Percentiles rank a stretch among this genome's conserved stretches.
Conservation (phyloP, 2,329 filamentous ascomycete species). For the Fusarium tanahbumbuense region DNA sequence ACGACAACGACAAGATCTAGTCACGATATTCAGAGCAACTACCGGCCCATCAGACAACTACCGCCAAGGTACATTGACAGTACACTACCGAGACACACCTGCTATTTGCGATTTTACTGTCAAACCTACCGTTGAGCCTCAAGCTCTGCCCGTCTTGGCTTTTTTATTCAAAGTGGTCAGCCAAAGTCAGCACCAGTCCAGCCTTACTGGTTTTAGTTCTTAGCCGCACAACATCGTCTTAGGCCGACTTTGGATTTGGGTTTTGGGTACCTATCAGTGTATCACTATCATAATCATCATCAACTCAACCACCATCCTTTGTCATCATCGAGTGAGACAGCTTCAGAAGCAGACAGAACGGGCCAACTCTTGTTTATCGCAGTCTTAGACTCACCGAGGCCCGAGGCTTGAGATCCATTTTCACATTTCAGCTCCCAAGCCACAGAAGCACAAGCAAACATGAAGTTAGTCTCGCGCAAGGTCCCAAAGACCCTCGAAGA, state of each 20-base stretch:
- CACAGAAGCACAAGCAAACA: slow-evolving; percentile 39
- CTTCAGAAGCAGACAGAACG: slow-evolving; percentile 12
- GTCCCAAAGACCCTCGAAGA: slow-evolving; percentile 54
- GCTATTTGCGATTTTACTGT: not conserved
- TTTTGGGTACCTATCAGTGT: slow-evolving; percentile 1
- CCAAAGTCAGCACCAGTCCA: slow-evolving; percentile 3
- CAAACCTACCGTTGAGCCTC: slow-evolving; percentile 24
- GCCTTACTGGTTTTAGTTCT: slow-evolving; percentile 23
- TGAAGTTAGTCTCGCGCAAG: slow-evolving; percentile 57
- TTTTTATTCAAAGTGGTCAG: slow-evolving; percentile 15
- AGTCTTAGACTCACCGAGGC: slow-evolving; percentile 25
- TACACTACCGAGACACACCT: not conserved
- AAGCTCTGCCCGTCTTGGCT: slow-evolving; percentile 21
- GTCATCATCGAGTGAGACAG: slow-evolving; percentile 5
- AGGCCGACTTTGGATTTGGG: not conserved
- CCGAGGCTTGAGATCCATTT: slow-evolving; percentile 20
- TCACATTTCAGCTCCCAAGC: slow-evolving; percentile 24
- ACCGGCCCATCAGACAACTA: slow-evolving; percentile 10
- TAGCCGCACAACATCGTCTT: slow-evolving; percentile 8
- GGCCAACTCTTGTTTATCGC: slow-evolving; percentile 28
- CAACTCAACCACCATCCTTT: slow-evolving; percentile 2
- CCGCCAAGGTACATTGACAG: slow-evolving; percentile 6
- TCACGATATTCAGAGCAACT: slow-evolving; percentile 10
- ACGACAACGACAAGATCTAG: slow-evolving; percentile 4
- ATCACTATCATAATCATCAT: not conserved